A percentile compares a stretch with the other conserved stretches of the same genome.
Conservation (phyloP, 176 grass and related monocot genomes). For the Tillandsia fasciculata region DNA sequence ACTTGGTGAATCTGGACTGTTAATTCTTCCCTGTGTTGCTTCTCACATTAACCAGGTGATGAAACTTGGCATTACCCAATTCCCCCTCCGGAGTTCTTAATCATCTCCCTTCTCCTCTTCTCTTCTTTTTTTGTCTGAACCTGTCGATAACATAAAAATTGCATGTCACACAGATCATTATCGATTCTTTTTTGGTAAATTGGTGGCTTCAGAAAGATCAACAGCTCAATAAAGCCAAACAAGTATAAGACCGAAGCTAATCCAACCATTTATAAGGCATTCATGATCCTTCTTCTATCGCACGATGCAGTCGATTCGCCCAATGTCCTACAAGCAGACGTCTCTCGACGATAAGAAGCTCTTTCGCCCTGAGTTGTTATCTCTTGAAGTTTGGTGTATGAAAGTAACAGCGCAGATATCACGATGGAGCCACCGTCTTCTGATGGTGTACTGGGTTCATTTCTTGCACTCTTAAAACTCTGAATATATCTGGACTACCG, state of each 20-base stretch:
- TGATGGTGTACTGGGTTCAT: no score
- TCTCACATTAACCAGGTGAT: conserved; percentile 80
- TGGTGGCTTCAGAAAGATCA: conserved; percentile 69
- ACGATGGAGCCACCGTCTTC: no score
- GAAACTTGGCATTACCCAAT: neutral
- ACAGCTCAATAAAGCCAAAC: conserved; percentile 25
- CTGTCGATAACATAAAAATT: conserved; percentile 8
- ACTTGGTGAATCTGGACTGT: conserved; percentile 56
- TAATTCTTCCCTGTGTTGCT: conserved; percentile 65
- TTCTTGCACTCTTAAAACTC: no score
- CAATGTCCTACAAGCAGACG: no score
- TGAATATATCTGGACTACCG: no score
- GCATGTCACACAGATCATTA: conserved; percentile 48
- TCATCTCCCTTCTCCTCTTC: conserved; percentile 1
- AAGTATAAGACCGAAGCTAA: conserved; percentile 12
- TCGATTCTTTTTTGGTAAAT: conserved; percentile 68
- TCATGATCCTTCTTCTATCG: neutral
- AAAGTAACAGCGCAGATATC: no score
- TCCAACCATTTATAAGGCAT: neutral
- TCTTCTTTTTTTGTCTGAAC: neutral
- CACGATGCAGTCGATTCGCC: no score
- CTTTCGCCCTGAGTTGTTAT: no score
- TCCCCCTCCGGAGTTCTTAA: neutral
- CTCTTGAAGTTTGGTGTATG: no score
- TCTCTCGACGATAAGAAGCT: no score